Conservation (phyloP, 139 green algal genomes). For the Zygnema circumcarinatum region DNA sequence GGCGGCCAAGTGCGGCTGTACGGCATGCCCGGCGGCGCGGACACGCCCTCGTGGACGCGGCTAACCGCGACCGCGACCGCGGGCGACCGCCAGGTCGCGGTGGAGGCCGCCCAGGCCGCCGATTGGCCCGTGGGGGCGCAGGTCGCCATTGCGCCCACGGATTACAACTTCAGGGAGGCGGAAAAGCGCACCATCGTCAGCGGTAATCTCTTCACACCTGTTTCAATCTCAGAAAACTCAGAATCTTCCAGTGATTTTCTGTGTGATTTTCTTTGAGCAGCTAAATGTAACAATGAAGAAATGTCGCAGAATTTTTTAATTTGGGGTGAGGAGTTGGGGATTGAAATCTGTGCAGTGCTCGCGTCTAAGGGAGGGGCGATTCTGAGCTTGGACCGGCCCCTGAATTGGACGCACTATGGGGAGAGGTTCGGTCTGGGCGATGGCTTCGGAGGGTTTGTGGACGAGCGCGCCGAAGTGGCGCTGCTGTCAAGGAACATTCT, state of each 20-base stretch:
- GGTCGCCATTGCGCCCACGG: conserved; percentile 35
- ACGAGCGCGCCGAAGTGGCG: no score
- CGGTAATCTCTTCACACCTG: no score
- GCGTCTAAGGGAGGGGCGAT: neutral
- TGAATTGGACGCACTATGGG: conserved; percentile 10
- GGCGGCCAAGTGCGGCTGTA: conserved; percentile 31
- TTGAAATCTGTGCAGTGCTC: no score
- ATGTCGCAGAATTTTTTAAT: no score
- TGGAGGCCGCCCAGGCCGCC: conserved; percentile 10
- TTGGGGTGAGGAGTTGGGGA: no score
- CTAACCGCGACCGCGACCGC: neutral
- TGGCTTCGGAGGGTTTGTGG: no score
- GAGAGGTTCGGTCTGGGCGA: neutral
- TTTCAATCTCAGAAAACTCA: no score
- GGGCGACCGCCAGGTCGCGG: neutral
- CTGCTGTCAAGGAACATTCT: no score
- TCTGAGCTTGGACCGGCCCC: neutral
- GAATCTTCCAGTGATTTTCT: no score
- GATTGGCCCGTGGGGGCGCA: conserved; percentile 29
- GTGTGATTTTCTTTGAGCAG: no score
- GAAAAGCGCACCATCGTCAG: conserved; percentile 13
- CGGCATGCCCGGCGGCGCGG: conserved; percentile 32
- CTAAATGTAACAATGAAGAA: no score
- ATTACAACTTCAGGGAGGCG: conserved; percentile 36
- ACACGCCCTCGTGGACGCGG: conserved; percentile 13